Base-by-base conservation (phyloP, 1,284 basidiomycete genomes). In the Ceratobasidium sp. region DNA sequence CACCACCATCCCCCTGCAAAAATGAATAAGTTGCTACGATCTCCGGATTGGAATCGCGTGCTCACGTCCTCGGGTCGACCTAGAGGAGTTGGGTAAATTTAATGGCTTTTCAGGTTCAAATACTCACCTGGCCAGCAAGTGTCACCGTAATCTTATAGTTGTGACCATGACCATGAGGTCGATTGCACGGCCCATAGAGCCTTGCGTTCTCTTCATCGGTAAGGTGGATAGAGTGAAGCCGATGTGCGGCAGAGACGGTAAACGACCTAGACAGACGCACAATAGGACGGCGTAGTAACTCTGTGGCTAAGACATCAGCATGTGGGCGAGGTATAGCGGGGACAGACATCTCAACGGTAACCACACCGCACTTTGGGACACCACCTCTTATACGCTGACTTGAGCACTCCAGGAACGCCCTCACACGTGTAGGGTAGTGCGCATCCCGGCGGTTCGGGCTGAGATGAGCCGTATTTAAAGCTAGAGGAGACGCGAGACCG, bases 141-240 rank as follows among this genome's bases (percentile, higher is more conserved):
- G 69, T 61, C 19, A 71, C 69, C 25, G 56, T 62, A 32, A 71
- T 71, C 25, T 37, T 59, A 25, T 62, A 71, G 43, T 71, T 71
- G 56, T 71, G 69, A 13, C 69, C 69, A 44, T 71, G 69, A 4
- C 69, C 69, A 25, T 71, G 56, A 6, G 40, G 56, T 62, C 69
- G 69, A 32, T 71, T 71, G 34, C 69, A 71, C 8, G 69, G 69
- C 1, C 69, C 69, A 17, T 61, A 71, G 22, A 71, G 2, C n/a
- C 51, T 71, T 13, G 43, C 56, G 32, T 71, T 71, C 19, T 62
- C 69, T 37, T 71, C 69, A 37, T 71, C 69, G 29, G 40, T 71
- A 19, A 71, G 56, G 22, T 71, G 56, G 4, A 71, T 37, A 9
- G 69, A 71, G 32, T 71, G 69, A 6, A 71, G 44, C 19, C 69